Evolutionary conservation across 2,329 filamentous ascomycete genomes (phyloP), one percentile per base, ranked within the genome.

Genomic region (Phoma herbarum): DNA sequence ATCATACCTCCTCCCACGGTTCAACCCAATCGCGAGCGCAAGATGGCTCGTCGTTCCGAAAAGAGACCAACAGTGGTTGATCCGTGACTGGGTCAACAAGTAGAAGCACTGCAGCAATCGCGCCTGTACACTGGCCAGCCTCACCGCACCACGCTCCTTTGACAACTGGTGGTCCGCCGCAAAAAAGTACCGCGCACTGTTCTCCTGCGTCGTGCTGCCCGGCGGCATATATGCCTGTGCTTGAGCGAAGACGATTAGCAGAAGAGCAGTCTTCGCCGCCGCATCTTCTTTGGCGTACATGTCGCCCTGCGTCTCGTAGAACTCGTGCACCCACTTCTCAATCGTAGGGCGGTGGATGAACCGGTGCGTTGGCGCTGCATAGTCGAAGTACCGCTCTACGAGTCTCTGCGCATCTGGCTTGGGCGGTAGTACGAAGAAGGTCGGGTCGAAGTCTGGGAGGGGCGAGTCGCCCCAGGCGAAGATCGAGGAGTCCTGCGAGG

Each of bases 51-150:
- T 80, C 2, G 81, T 86, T 0, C 86, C 85, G 66, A 88, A 88
- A 2, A 82, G 77, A 65, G 85, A 86, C 84, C 85, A 88, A 18
- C 83, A 85, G 39, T 86, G 83, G 53, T 87, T 88, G 65, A 86
- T 83, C 0, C 86, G 79, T 1, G 85, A 86, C 0, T 86, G 86
- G 4, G 81, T 83, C 0, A 88, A 76, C 20, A 88, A 77, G 59
- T 86, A 88, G 6, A 87, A 77, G 12, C 84, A 85, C 62, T 87
- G 85, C 1, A 86, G 78, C 0, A 88, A 70, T 26, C 85, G 78
- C 20, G 83, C 84, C 68, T 88, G 86, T 0, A 85, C 84, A 0
- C 83, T 84, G 37, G 87, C 83, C 1, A 88, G 63, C 16, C 79
- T 79, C 0, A 85, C 83, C 6, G 82, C 79, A 0, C 85, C 85